Percentiles rank a stretch among this genome's conserved stretches.
Evolutionary conservation across 225 moss, liverwort and hornwort genomes (phyloP).

Genomic region (Bryum argenteum): DNA sequence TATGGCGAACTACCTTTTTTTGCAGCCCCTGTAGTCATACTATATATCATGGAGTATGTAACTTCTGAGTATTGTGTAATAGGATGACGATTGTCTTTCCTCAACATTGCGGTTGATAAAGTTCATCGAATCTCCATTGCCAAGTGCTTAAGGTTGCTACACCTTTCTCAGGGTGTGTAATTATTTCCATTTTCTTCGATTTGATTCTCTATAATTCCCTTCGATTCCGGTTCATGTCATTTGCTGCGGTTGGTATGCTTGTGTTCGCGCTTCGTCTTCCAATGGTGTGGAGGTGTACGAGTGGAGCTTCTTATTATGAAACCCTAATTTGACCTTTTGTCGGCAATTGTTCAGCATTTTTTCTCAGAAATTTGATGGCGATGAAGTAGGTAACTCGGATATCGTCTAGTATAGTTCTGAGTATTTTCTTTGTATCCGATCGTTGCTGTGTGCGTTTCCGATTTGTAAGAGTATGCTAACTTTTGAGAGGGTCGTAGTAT

Average conservation of each 20-base stretch:
- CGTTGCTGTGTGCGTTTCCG: neutral
- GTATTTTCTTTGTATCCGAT: neutral
- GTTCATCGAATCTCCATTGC: too few species aligned
- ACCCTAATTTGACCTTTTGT: conserved; percentile 4
- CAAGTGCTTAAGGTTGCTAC: too few species aligned
- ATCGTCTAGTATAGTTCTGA: neutral
- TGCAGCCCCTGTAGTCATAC: too few species aligned
- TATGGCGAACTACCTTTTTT: too few species aligned
- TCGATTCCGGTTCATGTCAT: neutral
- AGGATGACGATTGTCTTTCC: too few species aligned
- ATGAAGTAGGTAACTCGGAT: neutral
- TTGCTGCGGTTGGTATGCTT: neutral
- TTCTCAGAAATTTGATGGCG: neutral
- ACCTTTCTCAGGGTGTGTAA: too few species aligned
- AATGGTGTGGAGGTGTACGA: neutral
- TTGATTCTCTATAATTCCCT: too few species aligned
- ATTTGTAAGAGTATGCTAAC: neutral
- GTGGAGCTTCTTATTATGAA: conserved; percentile 5
- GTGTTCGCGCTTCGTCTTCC: neutral
- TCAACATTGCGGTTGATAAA: too few species aligned
- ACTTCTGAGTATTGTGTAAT: too few species aligned
- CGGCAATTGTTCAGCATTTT: conserved; percentile 11
- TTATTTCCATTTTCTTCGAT: too few species aligned
- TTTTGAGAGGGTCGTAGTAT: conserved; percentile 6
- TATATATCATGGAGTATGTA: too few species aligned